A percentile compares a stretch with the other conserved stretches of the same genome.
phyloP scores from a whole-genome alignment of 768 basidiomycete genomes.

The Agrocybe chaxingu region DNA sequence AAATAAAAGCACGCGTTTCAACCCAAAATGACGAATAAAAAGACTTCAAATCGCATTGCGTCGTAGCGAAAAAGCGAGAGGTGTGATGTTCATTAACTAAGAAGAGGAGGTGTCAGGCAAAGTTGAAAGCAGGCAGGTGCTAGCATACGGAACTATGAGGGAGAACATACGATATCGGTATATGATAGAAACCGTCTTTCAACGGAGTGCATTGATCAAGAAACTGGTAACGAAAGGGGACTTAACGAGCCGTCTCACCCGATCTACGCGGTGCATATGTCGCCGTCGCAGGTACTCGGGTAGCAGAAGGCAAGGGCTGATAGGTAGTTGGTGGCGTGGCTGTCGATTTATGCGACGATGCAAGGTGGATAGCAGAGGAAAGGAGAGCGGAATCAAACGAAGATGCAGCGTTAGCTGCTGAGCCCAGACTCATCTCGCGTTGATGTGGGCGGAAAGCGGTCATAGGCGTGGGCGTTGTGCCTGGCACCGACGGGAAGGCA shows the following conservation, averaged over 20 bases:
- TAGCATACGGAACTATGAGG: not conserved
- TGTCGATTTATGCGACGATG: conserved; percentile 12
- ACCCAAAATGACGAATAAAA: too few species aligned
- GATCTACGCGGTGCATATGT: conserved; percentile 11
- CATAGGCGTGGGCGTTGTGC: conserved; percentile 31
- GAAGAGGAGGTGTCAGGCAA: not conserved
- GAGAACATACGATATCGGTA: not conserved
- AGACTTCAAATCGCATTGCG: too few species aligned
- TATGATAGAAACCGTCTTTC: not conserved
- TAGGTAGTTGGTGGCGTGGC: conserved; percentile 4
- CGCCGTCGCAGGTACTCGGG: conserved; percentile 3
- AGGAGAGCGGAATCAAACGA: conserved; percentile 41
- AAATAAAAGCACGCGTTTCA: too few species aligned
- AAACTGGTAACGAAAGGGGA: not conserved
- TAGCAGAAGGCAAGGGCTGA: not conserved
- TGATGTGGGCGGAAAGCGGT: conserved; percentile 4
- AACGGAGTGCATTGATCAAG: not conserved
- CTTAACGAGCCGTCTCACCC: conserved; percentile 13
- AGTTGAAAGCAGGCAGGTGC: not conserved
- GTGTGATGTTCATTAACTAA: not conserved
- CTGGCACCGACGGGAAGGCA: conserved; percentile 70
- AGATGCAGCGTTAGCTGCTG: conserved; percentile 12
- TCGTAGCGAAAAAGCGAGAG: too few species aligned
- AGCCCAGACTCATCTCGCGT: conserved; percentile 3
- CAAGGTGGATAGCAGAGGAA: conserved; percentile 46